Conservation (phyloP, 352 stramenopile genomes). For the Pythium sukuiense region DNA sequence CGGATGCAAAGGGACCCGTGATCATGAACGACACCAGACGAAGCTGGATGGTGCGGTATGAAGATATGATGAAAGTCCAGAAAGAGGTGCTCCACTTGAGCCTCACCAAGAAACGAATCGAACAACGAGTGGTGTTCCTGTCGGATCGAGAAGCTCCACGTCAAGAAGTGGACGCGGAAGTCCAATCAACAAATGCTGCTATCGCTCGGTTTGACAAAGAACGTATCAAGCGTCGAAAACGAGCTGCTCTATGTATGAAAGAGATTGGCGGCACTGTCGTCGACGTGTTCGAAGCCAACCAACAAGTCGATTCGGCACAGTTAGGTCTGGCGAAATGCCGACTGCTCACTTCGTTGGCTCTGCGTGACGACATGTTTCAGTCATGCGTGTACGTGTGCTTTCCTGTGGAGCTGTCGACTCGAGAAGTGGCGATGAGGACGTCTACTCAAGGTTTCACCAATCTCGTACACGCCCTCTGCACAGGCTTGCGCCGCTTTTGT, state of each 20-base stretch:
- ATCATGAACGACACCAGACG: constrained; percentile 43
- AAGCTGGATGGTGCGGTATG: constrained; percentile 32
- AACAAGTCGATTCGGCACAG: constrained; percentile 17
- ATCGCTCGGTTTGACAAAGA: constrained; percentile 39
- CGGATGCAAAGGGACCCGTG: constrained; percentile 35
- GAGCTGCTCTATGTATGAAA: constrained; percentile 33
- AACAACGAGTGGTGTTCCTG: constrained; percentile 13
- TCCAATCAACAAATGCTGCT: constrained; percentile 27
- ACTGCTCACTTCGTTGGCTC: constrained; percentile 24
- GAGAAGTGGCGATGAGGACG: neutral
- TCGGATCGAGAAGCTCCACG: constrained; percentile 13
- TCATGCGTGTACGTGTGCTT: constrained; percentile 40
- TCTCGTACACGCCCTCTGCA: constrained; percentile 29
- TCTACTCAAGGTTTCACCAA: constrained; percentile 4
- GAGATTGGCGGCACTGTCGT: constrained; percentile 22
- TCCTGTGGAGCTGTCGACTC: constrained; percentile 26
- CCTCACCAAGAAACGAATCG: constrained; percentile 15
- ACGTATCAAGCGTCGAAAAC: constrained; percentile 34
- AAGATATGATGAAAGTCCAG: constrained; percentile 32
- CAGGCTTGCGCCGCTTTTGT: constrained; percentile 35
- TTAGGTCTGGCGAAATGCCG: constrained; percentile 16
- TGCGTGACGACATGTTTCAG: constrained; percentile 24
- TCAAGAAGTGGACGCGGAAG: constrained; percentile 14
- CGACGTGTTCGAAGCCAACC: constrained; percentile 27
- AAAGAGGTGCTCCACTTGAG: constrained; percentile 18